Base-by-base conservation (phyloP, 2,329 filamentous ascomycete species). In the Raffaelea albimanens region DNA sequence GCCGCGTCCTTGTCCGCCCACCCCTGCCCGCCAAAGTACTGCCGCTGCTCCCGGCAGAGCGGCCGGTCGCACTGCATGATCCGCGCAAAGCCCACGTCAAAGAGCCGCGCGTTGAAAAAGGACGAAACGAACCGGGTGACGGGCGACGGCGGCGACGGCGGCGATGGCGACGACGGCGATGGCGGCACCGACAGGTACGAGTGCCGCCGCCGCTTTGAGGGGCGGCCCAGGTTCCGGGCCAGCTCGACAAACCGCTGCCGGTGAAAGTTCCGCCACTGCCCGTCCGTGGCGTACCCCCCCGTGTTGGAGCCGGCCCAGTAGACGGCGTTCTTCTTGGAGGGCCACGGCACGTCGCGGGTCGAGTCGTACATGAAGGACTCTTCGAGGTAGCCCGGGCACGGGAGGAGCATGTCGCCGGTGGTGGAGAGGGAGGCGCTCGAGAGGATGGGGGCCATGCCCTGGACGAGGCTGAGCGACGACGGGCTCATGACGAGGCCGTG, bases 301-400 rank as follows among this genome's bases (percentile, higher is more conserved):
- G 76, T 78, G 0, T 67, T 76, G 0, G 70, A 75, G 0, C 77
- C 78, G 0, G 71, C 68, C 78, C 77, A 81, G 56, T 80, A 80
- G 0, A 80, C 55, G 3, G 67, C 69, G 33, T 72, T 68, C 2
- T 52, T 52, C 53, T 81, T 82, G 5, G 61, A 43, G 0, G 69
- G 58, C 75, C 75, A 81, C 0, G 60, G 56, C 0, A 67, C 39
- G 49, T 78, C 75, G 2, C 5, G 62, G 7, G 25, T 13, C 25
- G 7, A 7, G 13, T 29, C 25, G 25, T 29, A 29, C 13, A 7
- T 29, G 25, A 29, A 29, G 7, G 13, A 7, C 7, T 7, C 7
- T 13, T 29, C 25, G 7, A 29, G 7, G 13, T 29, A 29, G 7
- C 7, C 25, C 7, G 25, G 25, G 13, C 25, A 7, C 25, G 25